Base-by-base conservation (phyloP, 371 early-diverging fungal genomes). In the Synchytrium microbalum region DNA sequence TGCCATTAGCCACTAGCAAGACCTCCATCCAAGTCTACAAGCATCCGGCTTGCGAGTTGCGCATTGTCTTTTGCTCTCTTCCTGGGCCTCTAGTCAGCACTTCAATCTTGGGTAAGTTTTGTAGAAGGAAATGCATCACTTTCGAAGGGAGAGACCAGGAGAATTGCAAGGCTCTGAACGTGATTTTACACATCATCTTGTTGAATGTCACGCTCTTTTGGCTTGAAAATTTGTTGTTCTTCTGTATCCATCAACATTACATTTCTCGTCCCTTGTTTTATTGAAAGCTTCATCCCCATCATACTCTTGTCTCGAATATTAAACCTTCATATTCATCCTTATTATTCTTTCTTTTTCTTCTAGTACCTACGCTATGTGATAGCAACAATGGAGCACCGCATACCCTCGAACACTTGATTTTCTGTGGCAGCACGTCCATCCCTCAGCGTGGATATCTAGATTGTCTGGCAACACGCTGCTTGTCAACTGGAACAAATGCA, bases 401-500 rank as follows among this genome's bases (percentile, higher is more conserved):
- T 66, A 90, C 91, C 0, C 78, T 91, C 19, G 91, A 91, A 53
- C 67, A 74, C 72, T 78, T 89, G 64, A 74, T 90, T 0, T 91
- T 91, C 54, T 88, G 87, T 66, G 90, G 90, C 8, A 86, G 87
- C 5, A 62, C 74, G 69, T 67, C 71, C 59, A 79, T 73, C 56
- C 86, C 84, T 26, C 66, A 81, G 52, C 79, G 87, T 62, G 91
- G 91, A 1, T 88, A 83, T 64, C 77, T 91, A 5, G 91, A 91
- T 64, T 75, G 78, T 23, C 69, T 90, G 16, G 90, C 90, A 3
- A 79, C 75, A 52, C 76, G 88, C 53, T 85, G 83, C 64, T 70
- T 88, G n/a, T 82, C 86, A 1, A 78, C 75, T 0, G 91, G 90
- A 23, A 87, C 90, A 10, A 91, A 91, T 60, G 79, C 79, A 0